Base-by-base conservation (phyloP, 139 green algal species). In the Raphidocelis subcapitata region DNA sequence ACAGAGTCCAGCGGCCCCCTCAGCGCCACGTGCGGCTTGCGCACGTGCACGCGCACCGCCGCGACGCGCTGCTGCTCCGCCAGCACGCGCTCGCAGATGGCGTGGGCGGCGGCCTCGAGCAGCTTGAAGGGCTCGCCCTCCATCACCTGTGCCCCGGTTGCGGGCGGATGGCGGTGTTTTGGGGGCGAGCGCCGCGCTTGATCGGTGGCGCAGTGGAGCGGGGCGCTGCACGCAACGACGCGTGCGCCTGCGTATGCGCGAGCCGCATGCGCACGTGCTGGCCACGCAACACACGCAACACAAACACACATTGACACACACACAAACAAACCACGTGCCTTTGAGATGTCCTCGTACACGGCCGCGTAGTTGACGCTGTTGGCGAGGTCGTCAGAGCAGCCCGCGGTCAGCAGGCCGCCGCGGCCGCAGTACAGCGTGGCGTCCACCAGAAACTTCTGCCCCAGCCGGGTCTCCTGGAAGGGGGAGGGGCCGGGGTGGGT, bases 371-470 rank as follows among this genome's bases (percentile, higher is more conserved):
- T 83, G 28, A 91, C 65, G 0, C 84, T 87, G 61, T 81, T 65
- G 24, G 79, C 5, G 3, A 91, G 74, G 26, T 84, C 54, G 64
- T 91, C 86, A 20, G 41, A 81, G 44, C 54, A 46, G 0, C 86
- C 86, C 16, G 86, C 82, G 5, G 59, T 66, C 4, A 35, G 23
- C 20, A 79, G 37, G 21, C 69, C 75, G 5, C 52, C 23, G 47
- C 84, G 59, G 52, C 77, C 76, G 21, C 77, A 76, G 32, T 55
- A 65, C 8, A 91, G 59, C 15, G 67, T 82, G 10, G 79, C 85
- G 68, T 91, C 71, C 24, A 91, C 79, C 29, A 85, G 51, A 57
- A 91, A 91, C 62, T 91, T 91, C 52, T 91, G 86, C 0, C 86
- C 86, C 35, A 91, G 68, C 12, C 46, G 70, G 44, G 73, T 86